Percentiles rank a stretch among this genome's conserved stretches.
These are phyloP conservation scores for Cyclocybe cylindracea DNA, from an alignment of 768 basidiomycete species.

Conservation along the genomic window DNA sequence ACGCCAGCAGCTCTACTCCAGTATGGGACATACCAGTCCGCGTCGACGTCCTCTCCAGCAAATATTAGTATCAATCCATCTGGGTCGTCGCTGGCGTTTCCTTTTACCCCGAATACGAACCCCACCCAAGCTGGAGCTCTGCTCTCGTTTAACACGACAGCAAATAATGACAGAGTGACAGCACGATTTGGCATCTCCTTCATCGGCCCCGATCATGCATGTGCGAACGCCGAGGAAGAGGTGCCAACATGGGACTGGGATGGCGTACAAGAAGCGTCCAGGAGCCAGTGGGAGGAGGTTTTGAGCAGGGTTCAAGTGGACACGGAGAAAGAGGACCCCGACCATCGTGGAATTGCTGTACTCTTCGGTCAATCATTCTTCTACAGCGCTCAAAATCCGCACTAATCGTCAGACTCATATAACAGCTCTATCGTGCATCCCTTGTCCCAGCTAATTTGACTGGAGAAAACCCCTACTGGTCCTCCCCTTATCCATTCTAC, in stretches of 20 bases:
- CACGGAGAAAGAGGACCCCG: constrained; percentile 34
- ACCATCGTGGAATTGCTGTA: constrained; percentile 46
- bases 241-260: constrained; percentile 51
- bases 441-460: constrained; percentile 55
- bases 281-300: constrained; percentile 43
- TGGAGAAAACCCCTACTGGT: constrained; percentile 53
- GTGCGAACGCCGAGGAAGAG: constrained; percentile 56
- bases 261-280: constrained; percentile 37
- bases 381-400: neutral
- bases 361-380: constrained; percentile 36
- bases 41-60: constrained; percentile 29
- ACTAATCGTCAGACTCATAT: neutral
- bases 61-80: constrained; percentile 34
- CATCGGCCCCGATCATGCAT: constrained; percentile 52
- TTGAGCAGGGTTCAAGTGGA: constrained; percentile 38
- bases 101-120: constrained; percentile 36
- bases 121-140: constrained; percentile 46
- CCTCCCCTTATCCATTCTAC: constrained; percentile 45
- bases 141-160: constrained; percentile 36
- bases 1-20: constrained; percentile 18
- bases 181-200: constrained; percentile 64
- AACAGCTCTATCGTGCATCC: constrained; percentile 47
- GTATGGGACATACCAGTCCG: constrained; percentile 44
- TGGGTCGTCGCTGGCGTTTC: constrained; percentile 34
- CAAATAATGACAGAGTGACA: constrained; percentile 25